Base-by-base conservation (phyloP, 164 flowering plant species). In the Umbilicus rupestris region DNA sequence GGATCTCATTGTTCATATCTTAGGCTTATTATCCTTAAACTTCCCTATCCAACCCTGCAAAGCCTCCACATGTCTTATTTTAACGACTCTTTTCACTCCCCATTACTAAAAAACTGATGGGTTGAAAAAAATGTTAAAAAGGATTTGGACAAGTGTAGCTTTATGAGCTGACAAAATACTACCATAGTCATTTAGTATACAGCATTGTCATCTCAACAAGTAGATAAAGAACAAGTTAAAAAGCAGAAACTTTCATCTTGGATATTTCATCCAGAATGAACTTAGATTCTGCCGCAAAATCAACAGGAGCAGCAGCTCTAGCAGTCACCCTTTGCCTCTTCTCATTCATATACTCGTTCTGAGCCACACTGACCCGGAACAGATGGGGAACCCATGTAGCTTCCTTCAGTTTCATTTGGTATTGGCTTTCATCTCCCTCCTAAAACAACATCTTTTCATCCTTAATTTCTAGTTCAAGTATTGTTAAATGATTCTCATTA, bases 211-310 rank as follows among this genome's bases (percentile, higher is more conserved):
- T n/a, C n/a, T n/a, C n/a, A n/a, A n/a, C n/a, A n/a, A n/a, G n/a
- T n/a, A n/a, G n/a, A n/a, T n/a, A n/a, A n/a, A 26, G 33, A 55
- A 5, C 19, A 28, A 55, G 33, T 55, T 28, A 55, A 26, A 3
- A 63, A 3, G 65, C 26, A 59, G 85, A 80, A 55, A 65, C 75
- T 72, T 75, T 83, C 77, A 81, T 64, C 76, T 84, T 88, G 1
- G 88, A 75, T 3, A 92, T 83, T 73, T 88, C 88, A 68, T 87
- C 97, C 35, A 92, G 76, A 70, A 95, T 72, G 67, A 71, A 76
- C 69, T 71, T 87, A 19, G 97, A 82, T 78, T 92, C 99, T 64
- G 87, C 83, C 46, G 85, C 89, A 84, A 77, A 92, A 73, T 95
- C 94, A 68, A 87, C 70, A 11, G 87, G 83, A 64, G 84, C 85